Percentiles rank a stretch among this genome's conserved stretches.
phyloP scores from a whole-genome alignment of 352 stramenopile species.

The Globisporangium cylindrosporum region DNA sequence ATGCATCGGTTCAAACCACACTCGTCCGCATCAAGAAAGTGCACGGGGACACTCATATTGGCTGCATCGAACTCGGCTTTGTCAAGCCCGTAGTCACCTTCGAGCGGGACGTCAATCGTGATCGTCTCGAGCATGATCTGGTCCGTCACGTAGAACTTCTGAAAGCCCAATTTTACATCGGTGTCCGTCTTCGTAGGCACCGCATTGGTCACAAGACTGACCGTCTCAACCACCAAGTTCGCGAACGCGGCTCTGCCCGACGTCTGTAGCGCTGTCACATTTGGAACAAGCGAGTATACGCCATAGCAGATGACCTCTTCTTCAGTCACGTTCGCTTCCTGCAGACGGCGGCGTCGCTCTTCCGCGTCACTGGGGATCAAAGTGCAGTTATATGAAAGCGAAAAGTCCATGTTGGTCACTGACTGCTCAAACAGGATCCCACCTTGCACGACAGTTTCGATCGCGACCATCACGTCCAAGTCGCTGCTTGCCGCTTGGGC shows the following conservation, averaged over 20 bases:
- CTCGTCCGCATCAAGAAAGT: conserved; percentile 11
- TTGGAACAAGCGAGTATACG: conserved; percentile 1
- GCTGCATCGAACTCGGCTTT: conserved; percentile 7
- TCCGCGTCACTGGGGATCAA: neutral
- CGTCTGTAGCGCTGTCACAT: conserved; percentile 2
- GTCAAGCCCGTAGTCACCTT: conserved; percentile 12
- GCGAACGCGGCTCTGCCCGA: conserved; percentile 11
- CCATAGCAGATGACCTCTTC: conserved; percentile 3
- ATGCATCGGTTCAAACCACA: conserved; percentile 16
- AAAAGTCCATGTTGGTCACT: conserved; percentile 17
- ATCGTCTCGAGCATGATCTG: conserved; percentile 19
- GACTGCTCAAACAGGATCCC: conserved; percentile 17
- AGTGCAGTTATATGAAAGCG: conserved; percentile 6
- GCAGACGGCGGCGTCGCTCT: neutral
- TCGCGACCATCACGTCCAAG: conserved; percentile 16
- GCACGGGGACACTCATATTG: conserved; percentile 4
- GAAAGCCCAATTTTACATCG: conserved; percentile 14
- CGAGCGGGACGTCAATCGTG: conserved; percentile 18
- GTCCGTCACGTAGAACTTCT: conserved; percentile 12
- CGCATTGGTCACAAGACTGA: conserved; percentile 2
- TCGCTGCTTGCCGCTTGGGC: neutral
- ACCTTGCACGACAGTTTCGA: conserved; percentile 20
- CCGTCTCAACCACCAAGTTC: conserved; percentile 15
- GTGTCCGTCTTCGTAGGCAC: conserved; percentile 6
- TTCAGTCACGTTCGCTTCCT: neutral